phyloP scores from a whole-genome alignment of 805 yeast species.

The Tetrapisispora namnaoensis region DNA sequence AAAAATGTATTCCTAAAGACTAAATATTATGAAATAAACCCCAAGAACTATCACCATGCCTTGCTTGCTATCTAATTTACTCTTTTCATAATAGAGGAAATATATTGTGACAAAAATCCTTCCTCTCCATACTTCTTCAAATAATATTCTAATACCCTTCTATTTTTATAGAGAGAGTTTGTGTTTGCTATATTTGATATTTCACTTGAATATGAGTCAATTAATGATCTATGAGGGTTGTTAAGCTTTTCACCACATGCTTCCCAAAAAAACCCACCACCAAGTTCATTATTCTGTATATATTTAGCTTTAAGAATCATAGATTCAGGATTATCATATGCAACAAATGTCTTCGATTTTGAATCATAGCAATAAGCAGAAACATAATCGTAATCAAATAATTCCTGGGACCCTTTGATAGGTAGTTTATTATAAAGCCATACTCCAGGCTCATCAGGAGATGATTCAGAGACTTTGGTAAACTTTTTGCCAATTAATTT shows the following conservation, averaged over 20 bases:
- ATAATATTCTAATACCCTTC: slow-evolving; percentile 13
- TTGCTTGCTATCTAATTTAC: not conserved
- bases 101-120: slow-evolving; percentile 10
- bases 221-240: slow-evolving; percentile 31
- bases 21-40: too few species aligned
- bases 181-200: slow-evolving; percentile 11
- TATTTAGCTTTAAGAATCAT: slow-evolving; percentile 51
- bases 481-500: slow-evolving; percentile 32
- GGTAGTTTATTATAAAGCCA: slow-evolving; percentile 53
- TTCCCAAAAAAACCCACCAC: slow-evolving; percentile 96
- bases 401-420: slow-evolving; percentile 34
- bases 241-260: slow-evolving; percentile 57
- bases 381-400: slow-evolving; percentile 42
- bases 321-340: slow-evolving; percentile 57
- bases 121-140: slow-evolving; percentile 10
- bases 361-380: slow-evolving; percentile 46
- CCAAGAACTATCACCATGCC: not conserved
- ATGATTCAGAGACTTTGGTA: slow-evolving; percentile 34
- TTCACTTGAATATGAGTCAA: slow-evolving; percentile 35
- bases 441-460: slow-evolving; percentile 41
- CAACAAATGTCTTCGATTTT: slow-evolving; percentile 34
- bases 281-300: slow-evolving; percentile 39
- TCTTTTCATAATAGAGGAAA: not conserved
- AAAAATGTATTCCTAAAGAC: too few species aligned
- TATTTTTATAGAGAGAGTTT: slow-evolving; percentile 11